Percentiles rank a stretch among this genome's conserved stretches.
Conservation (phyloP, 2,329 filamentous ascomycete species). For the Colletotrichum musae region DNA sequence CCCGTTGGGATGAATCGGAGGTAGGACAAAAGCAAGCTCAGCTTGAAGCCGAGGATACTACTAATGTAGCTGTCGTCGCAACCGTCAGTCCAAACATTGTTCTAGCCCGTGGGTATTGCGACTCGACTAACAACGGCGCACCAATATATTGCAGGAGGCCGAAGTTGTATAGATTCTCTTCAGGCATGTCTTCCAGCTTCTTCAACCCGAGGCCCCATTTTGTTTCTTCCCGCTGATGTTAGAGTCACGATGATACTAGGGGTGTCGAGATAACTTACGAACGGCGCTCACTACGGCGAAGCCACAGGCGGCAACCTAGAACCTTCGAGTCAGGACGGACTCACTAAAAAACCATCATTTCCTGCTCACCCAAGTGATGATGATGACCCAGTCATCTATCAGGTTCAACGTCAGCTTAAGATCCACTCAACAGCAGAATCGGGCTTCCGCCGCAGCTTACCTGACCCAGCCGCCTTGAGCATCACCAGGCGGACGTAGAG, state of each 20-base stretch:
- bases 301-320: slow-evolving; percentile 50
- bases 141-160: slow-evolving; percentile 58
- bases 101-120: fast-evolving
- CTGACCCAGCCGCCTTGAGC: slow-evolving; percentile 52
- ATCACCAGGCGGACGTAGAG: slow-evolving; percentile 53
- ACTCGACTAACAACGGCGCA: slow-evolving; percentile 54
- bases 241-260: neutral
- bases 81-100: neutral
- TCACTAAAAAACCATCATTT: neutral
- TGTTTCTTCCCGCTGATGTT: slow-evolving; percentile 51
- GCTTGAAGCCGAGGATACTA: slow-evolving; percentile 62
- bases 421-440: too few species aligned
- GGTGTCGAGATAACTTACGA: slow-evolving; percentile 47
- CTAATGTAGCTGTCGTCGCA: slow-evolving; percentile 52
- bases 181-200: slow-evolving; percentile 53
- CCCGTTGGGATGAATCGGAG: slow-evolving; percentile 60
- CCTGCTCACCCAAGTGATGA: slow-evolving; percentile 46
- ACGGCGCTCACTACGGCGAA: slow-evolving; percentile 53
- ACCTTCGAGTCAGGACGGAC: neutral
- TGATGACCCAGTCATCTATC: slow-evolving; percentile 43
- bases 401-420: neutral
- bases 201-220: slow-evolving; percentile 59
- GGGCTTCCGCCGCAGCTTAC: slow-evolving; percentile 43
- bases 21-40: slow-evolving; percentile 60
- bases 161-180: slow-evolving; percentile 55